Conservation (phyloP, 345 rosid genomes). For the Reutealis trisperma region DNA sequence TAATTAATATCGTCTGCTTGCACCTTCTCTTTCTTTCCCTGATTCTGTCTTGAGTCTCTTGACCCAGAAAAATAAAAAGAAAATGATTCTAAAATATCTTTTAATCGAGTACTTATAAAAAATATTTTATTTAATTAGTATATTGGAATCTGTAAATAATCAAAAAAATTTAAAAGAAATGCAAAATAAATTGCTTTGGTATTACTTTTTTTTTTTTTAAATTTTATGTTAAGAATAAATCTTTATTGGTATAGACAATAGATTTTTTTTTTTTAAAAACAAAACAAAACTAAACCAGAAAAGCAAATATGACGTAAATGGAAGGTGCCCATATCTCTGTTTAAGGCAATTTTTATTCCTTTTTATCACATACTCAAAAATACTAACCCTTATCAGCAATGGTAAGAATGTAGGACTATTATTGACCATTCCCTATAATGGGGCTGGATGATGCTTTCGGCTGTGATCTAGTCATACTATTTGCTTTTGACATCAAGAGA, state of each 20-base stretch:
- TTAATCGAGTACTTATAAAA: too few species aligned
- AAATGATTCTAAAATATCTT: too few species aligned
- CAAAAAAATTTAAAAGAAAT: too few species aligned
- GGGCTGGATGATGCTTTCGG: slow-evolving; percentile 24
- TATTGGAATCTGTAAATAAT: too few species aligned
- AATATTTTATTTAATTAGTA: too few species aligned
- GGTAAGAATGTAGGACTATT: not conserved
- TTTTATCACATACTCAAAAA: not conserved
- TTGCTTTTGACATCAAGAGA: slow-evolving; percentile 25
- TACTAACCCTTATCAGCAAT: not conserved
- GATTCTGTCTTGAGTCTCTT: not conserved
- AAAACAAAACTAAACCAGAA: not conserved
- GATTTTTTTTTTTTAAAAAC: too few species aligned
- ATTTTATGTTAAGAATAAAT: too few species aligned
- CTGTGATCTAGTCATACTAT: slow-evolving; percentile 27
- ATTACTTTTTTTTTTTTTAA: too few species aligned
- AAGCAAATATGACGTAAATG: not conserved
- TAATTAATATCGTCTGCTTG: not conserved
- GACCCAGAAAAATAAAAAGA: not conserved
- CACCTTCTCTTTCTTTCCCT: not conserved
- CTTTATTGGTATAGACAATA: too few species aligned
- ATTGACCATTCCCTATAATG: not conserved
- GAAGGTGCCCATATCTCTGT: slow-evolving; percentile 3
- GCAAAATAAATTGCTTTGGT: too few species aligned
- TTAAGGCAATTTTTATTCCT: not conserved